phyloP scores from a whole-genome alignment of 2,329 filamentous ascomycete species.

The Arthrobotrys sinensis region DNA sequence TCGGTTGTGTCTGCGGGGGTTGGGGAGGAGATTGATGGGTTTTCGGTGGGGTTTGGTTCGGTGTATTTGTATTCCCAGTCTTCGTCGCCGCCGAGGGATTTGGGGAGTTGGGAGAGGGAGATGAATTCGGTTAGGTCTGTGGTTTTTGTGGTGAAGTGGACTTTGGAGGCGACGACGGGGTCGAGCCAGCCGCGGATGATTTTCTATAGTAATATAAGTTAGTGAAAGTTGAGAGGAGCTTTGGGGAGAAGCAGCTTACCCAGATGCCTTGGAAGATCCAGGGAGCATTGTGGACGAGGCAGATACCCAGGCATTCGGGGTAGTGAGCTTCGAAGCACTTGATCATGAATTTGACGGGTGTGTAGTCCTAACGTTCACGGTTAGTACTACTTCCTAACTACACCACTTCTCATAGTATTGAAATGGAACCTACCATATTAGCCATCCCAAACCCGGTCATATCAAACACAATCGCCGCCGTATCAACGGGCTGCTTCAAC shows the following conservation, averaged over 20 bases:
- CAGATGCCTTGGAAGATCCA: constrained; percentile 91
- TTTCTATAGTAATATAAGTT: constrained; percentile 70
- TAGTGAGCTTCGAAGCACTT: constrained; percentile 99
- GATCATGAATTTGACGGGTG: constrained; percentile 98
- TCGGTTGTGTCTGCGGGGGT: constrained; percentile 70
- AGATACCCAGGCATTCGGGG: constrained; percentile 88
- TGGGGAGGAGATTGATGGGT: constrained; percentile 78
- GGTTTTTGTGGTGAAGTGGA: constrained; percentile 89
- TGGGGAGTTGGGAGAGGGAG: constrained; percentile 78
- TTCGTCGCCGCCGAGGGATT: constrained; percentile 88
- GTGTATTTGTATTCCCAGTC: constrained; percentile 86
- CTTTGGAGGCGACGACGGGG: constrained; percentile 92
- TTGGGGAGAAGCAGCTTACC: constrained; percentile 45
- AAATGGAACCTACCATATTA: constrained; percentile 80
- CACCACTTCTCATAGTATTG: background rate
- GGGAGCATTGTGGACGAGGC: constrained; percentile 94
- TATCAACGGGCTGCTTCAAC: constrained; percentile 84
- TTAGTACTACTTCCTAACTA: background rate
- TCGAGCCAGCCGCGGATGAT: constrained; percentile 97
- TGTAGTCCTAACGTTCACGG: constrained; percentile 78
- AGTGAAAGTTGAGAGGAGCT: background rate
- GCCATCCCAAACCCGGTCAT: constrained; percentile 94
- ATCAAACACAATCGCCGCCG: constrained; percentile 93
- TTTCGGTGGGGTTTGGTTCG: constrained; percentile 83
- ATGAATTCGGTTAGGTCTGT: constrained; percentile 86